Evolutionary conservation across 2,329 filamentous ascomycete genomes (phyloP).

Genomic region (Teratosphaeria destructans): DNA sequence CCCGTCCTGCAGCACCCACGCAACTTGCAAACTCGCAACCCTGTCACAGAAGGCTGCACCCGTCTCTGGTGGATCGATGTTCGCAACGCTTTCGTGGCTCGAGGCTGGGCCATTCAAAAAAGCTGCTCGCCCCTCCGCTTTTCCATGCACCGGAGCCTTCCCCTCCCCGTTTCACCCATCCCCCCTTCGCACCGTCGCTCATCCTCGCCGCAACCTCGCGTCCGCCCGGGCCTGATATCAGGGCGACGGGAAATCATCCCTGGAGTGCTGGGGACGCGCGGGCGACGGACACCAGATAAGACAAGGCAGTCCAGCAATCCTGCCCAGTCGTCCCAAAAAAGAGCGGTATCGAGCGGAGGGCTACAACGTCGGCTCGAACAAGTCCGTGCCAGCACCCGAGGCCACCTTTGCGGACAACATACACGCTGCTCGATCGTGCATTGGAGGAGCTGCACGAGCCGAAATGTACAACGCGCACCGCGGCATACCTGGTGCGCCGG

Average conservation of each 20-base stretch:
- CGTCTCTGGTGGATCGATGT: neutral
- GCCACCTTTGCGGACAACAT: neutral
- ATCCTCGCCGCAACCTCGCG: neutral
- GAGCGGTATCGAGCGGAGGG: neutral
- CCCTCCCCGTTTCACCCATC: neutral
- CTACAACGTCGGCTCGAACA: neutral
- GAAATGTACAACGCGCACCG: slow-evolving; percentile 80
- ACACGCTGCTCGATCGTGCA: neutral
- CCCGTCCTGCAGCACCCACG: neutral
- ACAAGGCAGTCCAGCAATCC: neutral
- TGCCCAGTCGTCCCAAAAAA: neutral
- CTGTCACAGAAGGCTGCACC: neutral
- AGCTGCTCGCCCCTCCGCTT: neutral
- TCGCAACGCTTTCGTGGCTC: neutral
- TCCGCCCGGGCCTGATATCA: neutral
- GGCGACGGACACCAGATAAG: neutral
- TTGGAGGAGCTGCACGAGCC: slow-evolving; percentile 7
- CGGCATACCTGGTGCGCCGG: slow-evolving; percentile 50
- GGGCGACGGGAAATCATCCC: neutral
- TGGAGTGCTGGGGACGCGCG: neutral
- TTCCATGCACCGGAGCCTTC: neutral
- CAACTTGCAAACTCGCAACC: neutral
- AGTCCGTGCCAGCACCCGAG: neutral
- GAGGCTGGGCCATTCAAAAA: neutral
- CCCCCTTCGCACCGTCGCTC: neutral